These are phyloP conservation scores for Cyberlindnera xishuangbannaensis DNA, from an alignment of 805 yeast genomes.

Conservation along the genomic window DNA sequence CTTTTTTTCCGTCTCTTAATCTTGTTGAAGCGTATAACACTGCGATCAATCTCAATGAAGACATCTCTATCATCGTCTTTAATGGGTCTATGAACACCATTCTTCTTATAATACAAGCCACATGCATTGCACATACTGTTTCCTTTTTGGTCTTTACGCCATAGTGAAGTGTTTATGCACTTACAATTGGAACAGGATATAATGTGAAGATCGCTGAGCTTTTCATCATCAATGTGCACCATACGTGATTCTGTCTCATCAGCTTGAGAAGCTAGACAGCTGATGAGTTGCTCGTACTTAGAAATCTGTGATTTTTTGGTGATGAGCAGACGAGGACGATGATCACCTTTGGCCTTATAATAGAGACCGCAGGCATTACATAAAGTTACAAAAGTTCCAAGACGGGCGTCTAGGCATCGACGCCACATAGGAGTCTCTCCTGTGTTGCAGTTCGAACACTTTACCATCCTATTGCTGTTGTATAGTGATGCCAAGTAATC, in stretches of 20 bases:
- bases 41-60: slow-evolving; percentile 17
- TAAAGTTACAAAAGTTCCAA: slow-evolving; percentile 61
- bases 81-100: slow-evolving; percentile 16
- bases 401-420: slow-evolving; percentile 58
- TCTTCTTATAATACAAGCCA: slow-evolving; percentile 71
- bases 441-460: slow-evolving; percentile 56
- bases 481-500: too few species aligned
- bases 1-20: slow-evolving; percentile 18
- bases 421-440: slow-evolving; percentile 86
- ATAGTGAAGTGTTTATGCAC: slow-evolving; percentile 84
- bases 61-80: slow-evolving; percentile 11
- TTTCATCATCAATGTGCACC: slow-evolving; percentile 8
- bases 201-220: slow-evolving; percentile 11
- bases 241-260: slow-evolving; percentile 1
- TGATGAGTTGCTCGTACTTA: slow-evolving; percentile 11
- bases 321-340: slow-evolving; percentile 65
- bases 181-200: slow-evolving; percentile 73
- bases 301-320: slow-evolving; percentile 19
- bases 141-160: slow-evolving; percentile 89
- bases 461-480: slow-evolving; percentile 2
- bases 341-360: slow-evolving; percentile 64
- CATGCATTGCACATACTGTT: slow-evolving; percentile 93
- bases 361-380: slow-evolving; percentile 86
- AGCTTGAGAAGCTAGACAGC: slow-evolving; percentile 4
- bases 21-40: slow-evolving; percentile 17